Conservation (phyloP, 306 rosid genomes). For the Ormosia emarginata region DNA sequence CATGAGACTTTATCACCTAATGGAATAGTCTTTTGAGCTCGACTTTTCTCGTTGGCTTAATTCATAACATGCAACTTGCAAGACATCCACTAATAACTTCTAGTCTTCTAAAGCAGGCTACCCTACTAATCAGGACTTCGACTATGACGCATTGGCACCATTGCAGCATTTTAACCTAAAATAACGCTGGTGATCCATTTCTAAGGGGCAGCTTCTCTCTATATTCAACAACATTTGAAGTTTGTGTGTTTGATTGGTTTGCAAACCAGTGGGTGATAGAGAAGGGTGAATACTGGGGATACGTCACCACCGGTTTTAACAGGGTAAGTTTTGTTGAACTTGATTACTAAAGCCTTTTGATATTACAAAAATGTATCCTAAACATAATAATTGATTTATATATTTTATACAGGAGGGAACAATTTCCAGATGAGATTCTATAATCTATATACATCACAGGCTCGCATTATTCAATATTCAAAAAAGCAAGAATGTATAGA, state of each 20-base stretch:
- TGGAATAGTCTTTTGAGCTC: too few relatives aligned
- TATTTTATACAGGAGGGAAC: slow-evolving; percentile 56
- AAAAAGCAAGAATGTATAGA: slow-evolving; percentile 71
- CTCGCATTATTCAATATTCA: slow-evolving; percentile 71
- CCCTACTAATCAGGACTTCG: slow-evolving; percentile 46
- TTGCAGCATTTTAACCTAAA: slow-evolving; percentile 61
- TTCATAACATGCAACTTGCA: not conserved
- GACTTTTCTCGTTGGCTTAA: too few relatives aligned
- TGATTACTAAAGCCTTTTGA: not conserved
- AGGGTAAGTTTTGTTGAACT: slow-evolving; percentile 41
- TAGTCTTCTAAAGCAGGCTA: not conserved
- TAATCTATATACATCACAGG: slow-evolving; percentile 56
- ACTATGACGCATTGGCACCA: slow-evolving; percentile 54
- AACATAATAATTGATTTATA: not conserved
- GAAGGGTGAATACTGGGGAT: slow-evolving; percentile 72
- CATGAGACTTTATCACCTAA: too few relatives aligned
- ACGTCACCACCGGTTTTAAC: slow-evolving; percentile 68
- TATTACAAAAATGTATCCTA: not conserved
- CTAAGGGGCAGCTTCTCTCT: slow-evolving; percentile 46
- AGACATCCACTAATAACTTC: not conserved
- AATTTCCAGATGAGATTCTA: slow-evolving; percentile 51
- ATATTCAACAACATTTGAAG: slow-evolving; percentile 62
- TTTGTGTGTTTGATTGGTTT: slow-evolving; percentile 72
- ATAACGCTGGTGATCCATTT: slow-evolving; percentile 76
- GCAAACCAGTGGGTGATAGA: slow-evolving; percentile 68